Conservation (phyloP, 192 early-diverging fungal species). For the Borealophlyctis nickersoniae region DNA sequence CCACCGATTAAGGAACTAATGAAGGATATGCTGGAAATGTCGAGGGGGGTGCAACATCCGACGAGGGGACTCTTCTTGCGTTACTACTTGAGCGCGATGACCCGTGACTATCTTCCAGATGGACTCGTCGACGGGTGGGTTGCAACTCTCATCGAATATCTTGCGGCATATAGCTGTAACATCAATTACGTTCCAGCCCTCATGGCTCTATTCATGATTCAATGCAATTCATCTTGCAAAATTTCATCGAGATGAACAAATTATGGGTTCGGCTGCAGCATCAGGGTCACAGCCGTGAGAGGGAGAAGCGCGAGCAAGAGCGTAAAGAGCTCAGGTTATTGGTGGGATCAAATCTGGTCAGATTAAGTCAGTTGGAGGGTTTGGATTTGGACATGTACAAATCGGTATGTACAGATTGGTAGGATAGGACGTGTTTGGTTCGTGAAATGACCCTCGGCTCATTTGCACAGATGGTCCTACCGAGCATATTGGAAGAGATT, state of each 20-base stretch:
- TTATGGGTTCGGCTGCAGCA: constrained; percentile 99
- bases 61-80: constrained; percentile 95
- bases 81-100: constrained; percentile 93
- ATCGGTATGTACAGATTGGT: constrained; percentile 44
- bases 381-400: constrained; percentile 83
- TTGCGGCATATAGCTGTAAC: no score
- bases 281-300: constrained; percentile 90
- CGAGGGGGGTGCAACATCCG: constrained; percentile 97
- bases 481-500: constrained; percentile 91
- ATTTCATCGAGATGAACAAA: constrained; percentile 99
- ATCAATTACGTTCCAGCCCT: constrained; percentile 55
- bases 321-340: constrained; percentile 90
- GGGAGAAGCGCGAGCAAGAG: constrained; percentile 93
- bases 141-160: no score
- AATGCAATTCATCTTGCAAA: constrained; percentile 92
- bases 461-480: constrained; percentile 67
- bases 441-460: neutral
- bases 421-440: neutral
- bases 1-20: constrained; percentile 94
- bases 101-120: constrained; percentile 90
- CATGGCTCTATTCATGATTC: constrained; percentile 88
- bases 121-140: constrained; percentile 47
- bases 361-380: constrained; percentile 87
- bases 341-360: constrained; percentile 94
- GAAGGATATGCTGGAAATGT: constrained; percentile 99